Conservation (phyloP, 768 basidiomycete genomes). For the Lentinula sp. region DNA sequence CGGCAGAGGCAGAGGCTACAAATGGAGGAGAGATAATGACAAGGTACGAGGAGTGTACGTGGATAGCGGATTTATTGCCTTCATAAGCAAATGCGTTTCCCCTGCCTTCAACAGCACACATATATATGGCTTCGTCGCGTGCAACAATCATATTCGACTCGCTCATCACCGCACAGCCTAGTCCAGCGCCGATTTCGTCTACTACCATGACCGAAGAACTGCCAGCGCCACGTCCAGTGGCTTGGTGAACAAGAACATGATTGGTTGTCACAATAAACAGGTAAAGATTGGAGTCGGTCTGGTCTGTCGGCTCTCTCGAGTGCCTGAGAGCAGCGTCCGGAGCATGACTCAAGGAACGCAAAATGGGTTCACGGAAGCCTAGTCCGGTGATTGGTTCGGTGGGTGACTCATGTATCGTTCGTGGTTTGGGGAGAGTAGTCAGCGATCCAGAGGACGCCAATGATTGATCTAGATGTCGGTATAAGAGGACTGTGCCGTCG, state of each 20-base stretch:
- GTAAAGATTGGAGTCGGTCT: slow-evolving; percentile 40
- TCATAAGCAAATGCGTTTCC: slow-evolving; percentile 89
- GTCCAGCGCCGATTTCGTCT: slow-evolving; percentile 79
- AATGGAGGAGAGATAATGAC: slow-evolving; percentile 88
- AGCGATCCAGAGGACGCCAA: slow-evolving; percentile 65
- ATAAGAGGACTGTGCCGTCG: slow-evolving; percentile 89
- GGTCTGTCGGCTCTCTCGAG: slow-evolving; percentile 13
- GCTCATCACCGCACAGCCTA: slow-evolving; percentile 85
- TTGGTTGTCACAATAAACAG: slow-evolving; percentile 89
- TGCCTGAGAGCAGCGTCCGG: not conserved
- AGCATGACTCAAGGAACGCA: slow-evolving; percentile 3
- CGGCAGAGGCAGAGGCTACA: slow-evolving; percentile 54
- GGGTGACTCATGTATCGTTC: slow-evolving; percentile 76
- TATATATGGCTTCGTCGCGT: slow-evolving; percentile 86
- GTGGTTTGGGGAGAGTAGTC: slow-evolving; percentile 79
- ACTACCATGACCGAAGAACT: slow-evolving; percentile 55
- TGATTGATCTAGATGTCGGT: slow-evolving; percentile 88
- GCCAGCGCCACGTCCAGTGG: slow-evolving; percentile 65
- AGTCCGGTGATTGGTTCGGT: slow-evolving; percentile 91
- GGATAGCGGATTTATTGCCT: slow-evolving; percentile 80
- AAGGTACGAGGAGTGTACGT: slow-evolving; percentile 77
- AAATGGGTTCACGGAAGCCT: slow-evolving; percentile 67
- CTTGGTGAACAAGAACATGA: slow-evolving; percentile 70
- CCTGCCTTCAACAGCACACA: slow-evolving; percentile 76
- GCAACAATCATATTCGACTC: slow-evolving; percentile 73